Conservation (phyloP, 306 rosid genomes). For the Vigna trinervia region DNA sequence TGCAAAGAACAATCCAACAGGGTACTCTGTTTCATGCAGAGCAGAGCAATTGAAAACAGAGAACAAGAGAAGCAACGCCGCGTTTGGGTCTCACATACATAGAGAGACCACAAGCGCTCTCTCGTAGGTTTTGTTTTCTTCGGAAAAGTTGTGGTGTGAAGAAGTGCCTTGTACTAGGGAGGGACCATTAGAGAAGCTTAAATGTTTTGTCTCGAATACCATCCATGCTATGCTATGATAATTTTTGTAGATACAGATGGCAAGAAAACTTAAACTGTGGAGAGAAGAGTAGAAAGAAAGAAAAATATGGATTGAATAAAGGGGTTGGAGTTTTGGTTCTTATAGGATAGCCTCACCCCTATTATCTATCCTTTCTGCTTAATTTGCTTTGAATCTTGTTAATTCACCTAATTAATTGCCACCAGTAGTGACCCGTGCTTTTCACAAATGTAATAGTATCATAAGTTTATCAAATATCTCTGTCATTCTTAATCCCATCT, state of each 20-base stretch:
- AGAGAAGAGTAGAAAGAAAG: constrained; percentile 6
- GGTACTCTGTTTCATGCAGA: constrained; percentile 61
- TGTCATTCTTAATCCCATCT: constrained; percentile 11
- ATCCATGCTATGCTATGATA: neutral
- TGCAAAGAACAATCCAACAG: constrained; percentile 35
- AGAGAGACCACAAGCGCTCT: neutral
- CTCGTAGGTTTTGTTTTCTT: neutral
- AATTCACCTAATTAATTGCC: neutral
- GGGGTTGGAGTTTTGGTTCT: constrained; percentile 1
- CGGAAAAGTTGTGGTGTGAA: constrained; percentile 37
- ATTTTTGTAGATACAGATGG: neutral
- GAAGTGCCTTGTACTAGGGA: constrained; percentile 32
- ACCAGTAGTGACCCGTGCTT: neutral
- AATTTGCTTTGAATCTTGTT: constrained; percentile 17
- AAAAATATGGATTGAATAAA: neutral
- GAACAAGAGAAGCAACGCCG: neutral
- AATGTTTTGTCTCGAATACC: constrained; percentile 44
- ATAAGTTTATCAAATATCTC: neutral
- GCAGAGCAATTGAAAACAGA: constrained; percentile 30
- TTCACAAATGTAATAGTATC: neutral
- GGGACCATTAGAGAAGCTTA: constrained; percentile 42
- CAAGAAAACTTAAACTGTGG: constrained; percentile 28
- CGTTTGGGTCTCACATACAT: constrained; percentile 29
- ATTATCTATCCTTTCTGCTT: constrained; percentile 28
- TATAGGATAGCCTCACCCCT: constrained; percentile 30